Conservation (phyloP, 176 grass and related monocot genomes). For the Lolium perenne region DNA sequence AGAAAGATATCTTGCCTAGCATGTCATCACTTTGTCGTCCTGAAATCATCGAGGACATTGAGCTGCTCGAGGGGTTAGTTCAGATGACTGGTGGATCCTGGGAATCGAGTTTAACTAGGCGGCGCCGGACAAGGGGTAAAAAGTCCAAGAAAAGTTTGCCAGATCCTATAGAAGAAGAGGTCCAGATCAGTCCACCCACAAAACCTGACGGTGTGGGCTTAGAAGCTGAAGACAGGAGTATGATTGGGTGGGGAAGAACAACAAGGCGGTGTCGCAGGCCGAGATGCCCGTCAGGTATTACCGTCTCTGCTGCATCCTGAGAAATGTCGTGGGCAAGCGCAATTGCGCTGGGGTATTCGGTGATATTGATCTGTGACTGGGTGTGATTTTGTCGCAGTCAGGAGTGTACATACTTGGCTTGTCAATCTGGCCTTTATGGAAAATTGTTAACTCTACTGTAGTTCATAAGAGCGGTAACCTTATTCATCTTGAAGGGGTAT, state of each 20-base stretch:
- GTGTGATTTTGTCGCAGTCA: not conserved
- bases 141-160: constrained; percentile 46
- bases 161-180: constrained; percentile 40
- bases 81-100: constrained; percentile 63
- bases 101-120: constrained; percentile 48
- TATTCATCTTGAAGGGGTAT: not conserved
- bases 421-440: not conserved
- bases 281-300: constrained; percentile 58
- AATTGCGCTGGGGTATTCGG: constrained; percentile 6
- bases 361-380: not conserved
- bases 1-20: constrained; percentile 82
- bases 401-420: constrained; percentile 6
- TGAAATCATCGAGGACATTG: constrained; percentile 87
- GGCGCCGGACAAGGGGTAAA: constrained; percentile 53
- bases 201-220: constrained; percentile 43
- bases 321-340: constrained; percentile 13
- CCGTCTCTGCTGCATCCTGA: constrained; percentile 48
- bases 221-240: constrained; percentile 62
- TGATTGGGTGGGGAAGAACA: constrained; percentile 86
- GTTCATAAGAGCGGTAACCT: constrained; percentile 8
- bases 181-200: constrained; percentile 20
- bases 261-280: constrained; percentile 78
- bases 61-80: constrained; percentile 72
- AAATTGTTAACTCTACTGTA: not conserved
- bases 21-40: constrained; percentile 76